Evolutionary conservation across 2,329 filamentous ascomycete species (phyloP).

Genomic region (Phyllosticta citrichinensis): DNA sequence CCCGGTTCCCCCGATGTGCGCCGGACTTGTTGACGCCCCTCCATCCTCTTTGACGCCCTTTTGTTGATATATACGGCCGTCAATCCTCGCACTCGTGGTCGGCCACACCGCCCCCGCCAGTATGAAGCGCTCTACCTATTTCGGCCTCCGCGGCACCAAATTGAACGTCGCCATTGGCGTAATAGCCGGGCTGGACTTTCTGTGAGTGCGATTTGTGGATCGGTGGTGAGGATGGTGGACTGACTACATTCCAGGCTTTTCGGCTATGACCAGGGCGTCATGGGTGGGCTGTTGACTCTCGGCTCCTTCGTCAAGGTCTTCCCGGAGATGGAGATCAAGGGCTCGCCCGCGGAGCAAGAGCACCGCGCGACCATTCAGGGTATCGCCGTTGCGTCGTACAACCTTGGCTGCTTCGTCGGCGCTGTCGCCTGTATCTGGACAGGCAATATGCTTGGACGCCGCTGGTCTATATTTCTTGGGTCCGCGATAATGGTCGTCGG

Average conservation of each 20-base stretch:
- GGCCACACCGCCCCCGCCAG: neutral
- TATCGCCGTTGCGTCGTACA: constrained; percentile 16
- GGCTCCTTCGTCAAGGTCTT: constrained; percentile 44
- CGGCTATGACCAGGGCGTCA: constrained; percentile 57
- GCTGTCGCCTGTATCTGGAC: constrained; percentile 36
- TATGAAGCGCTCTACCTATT: constrained; percentile 34
- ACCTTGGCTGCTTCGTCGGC: constrained; percentile 32
- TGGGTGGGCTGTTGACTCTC: constrained; percentile 59
- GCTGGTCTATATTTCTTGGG: constrained; percentile 50
- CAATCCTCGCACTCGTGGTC: neutral
- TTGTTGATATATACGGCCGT: too few relatives aligned
- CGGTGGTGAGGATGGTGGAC: too few relatives aligned
- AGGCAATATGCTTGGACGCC: constrained; percentile 50
- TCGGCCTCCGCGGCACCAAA: constrained; percentile 54
- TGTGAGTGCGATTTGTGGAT: too few relatives aligned
- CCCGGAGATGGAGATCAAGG: constrained; percentile 31
- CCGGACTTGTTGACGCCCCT: too few relatives aligned
- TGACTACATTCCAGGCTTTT: constrained; percentile 29
- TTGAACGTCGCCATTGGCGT: constrained; percentile 59
- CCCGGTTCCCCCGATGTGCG: too few relatives aligned
- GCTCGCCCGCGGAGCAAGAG: constrained; percentile 20
- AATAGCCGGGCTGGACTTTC: constrained; percentile 64
- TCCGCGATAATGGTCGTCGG: constrained; percentile 49
- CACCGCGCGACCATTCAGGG: constrained; percentile 34
- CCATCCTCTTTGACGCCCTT: too few relatives aligned